phyloP scores from a whole-genome alignment of 2,329 filamentous ascomycete species.

The Cladophialophora bantiana region DNA sequence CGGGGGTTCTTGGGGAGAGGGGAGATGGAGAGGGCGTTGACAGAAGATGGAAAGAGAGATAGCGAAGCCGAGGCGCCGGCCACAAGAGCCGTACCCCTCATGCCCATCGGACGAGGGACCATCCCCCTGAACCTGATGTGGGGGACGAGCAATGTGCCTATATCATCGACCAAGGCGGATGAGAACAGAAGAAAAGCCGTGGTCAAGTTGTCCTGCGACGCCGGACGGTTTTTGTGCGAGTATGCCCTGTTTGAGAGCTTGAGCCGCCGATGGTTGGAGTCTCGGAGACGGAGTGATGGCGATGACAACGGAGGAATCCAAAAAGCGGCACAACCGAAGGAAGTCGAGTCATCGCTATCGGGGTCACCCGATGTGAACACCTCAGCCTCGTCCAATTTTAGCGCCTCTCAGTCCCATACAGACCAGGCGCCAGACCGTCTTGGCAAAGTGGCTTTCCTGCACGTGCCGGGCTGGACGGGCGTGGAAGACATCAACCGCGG shows the following conservation, averaged over 20 bases:
- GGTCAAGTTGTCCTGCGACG: conserved; percentile 69
- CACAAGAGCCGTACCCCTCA: neutral
- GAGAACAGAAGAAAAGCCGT: conserved; percentile 43
- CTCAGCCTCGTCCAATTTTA: neutral
- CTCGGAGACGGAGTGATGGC: neutral
- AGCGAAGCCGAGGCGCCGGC: neutral
- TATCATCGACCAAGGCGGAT: conserved; percentile 19
- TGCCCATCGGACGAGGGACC: neutral
- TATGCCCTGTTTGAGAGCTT: conserved; percentile 72
- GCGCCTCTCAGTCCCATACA: neutral
- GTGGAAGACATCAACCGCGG: conserved; percentile 54
- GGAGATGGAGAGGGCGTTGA: conserved; percentile 1
- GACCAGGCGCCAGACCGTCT: conserved; percentile 35
- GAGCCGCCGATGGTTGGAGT: conserved; percentile 34
- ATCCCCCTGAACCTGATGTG: conserved; percentile 20
- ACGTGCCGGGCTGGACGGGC: conserved; percentile 70
- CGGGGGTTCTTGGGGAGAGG: conserved; percentile 25
- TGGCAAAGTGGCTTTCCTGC: conserved; percentile 69
- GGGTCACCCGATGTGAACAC: neutral
- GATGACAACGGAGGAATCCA: neutral
- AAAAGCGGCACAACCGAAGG: conserved; percentile 42
- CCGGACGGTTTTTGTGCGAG: conserved; percentile 77
- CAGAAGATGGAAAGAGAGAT: neutral
- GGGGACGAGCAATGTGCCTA: conserved; percentile 18
- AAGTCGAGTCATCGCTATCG: neutral